Conservation (phyloP, 192 early-diverging fungal species). For the Coemansia sp. region DNA sequence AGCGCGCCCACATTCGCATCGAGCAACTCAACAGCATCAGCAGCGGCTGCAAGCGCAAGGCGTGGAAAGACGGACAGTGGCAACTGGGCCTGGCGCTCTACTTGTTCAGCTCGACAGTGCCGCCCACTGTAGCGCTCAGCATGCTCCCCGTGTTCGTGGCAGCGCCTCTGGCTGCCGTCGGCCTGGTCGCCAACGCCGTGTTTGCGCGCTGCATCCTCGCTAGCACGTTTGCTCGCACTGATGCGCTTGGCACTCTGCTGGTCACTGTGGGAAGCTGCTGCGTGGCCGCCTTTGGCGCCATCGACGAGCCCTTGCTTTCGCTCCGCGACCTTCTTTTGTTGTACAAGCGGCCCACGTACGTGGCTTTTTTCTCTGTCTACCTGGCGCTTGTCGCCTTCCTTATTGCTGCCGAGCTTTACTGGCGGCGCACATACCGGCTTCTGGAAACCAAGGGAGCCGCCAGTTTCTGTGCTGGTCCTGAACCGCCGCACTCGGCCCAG, state of each 20-base stretch:
- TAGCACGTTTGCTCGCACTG: constrained; percentile 65
- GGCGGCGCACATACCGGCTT: constrained; percentile 32
- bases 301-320: constrained; percentile 71
- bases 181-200: constrained; percentile 75
- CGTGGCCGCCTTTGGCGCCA: constrained; percentile 74
- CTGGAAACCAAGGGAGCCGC: not conserved
- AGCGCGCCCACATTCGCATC: constrained; percentile 66
- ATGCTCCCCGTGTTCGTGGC: constrained; percentile 77
- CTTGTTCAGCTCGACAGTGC: constrained; percentile 69
- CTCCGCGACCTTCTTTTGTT: constrained; percentile 67
- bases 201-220: constrained; percentile 68
- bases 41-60: not conserved
- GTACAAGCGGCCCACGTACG: constrained; percentile 69
- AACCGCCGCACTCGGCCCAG: not conserved
- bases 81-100: constrained; percentile 67
- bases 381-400: constrained; percentile 56
- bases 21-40: constrained; percentile 17
- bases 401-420: constrained; percentile 47
- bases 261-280: constrained; percentile 67
- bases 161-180: constrained; percentile 74
- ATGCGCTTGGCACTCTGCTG: constrained; percentile 66
- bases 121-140: constrained; percentile 72
- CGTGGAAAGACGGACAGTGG: constrained; percentile 64
- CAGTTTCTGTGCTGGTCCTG: not conserved
- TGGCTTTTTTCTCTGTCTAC: constrained; percentile 65